Evolutionary conservation across 164 flowering plant genomes (phyloP).

Genomic region (Vitis riparia): DNA sequence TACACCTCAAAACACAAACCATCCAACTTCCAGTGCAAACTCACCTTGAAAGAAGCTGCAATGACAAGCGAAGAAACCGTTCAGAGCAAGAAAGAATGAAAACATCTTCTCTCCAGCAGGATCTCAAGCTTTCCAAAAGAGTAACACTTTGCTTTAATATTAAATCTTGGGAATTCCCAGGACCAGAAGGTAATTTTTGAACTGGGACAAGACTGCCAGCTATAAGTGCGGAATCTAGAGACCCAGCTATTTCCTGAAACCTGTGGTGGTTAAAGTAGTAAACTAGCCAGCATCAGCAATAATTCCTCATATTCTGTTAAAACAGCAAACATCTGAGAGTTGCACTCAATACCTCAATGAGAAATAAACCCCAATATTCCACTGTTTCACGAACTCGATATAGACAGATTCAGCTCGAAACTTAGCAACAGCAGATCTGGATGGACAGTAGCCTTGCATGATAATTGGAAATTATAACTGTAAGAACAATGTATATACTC

Average conservation of each 20-base stretch:
- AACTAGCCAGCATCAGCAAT: constrained; percentile 4
- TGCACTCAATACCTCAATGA: constrained; percentile 67
- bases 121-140: constrained; percentile 78
- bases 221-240: constrained; percentile 74
- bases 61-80: constrained; percentile 84
- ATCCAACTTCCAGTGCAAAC: constrained; percentile 9
- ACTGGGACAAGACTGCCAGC: constrained; percentile 49
- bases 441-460: constrained; percentile 84
- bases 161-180: constrained; percentile 36
- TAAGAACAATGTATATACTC: constrained; percentile 14
- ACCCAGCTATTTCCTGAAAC: constrained; percentile 96
- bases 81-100: constrained; percentile 78
- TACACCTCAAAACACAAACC: not conserved
- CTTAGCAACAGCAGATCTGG: constrained; percentile 78
- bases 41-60: constrained; percentile 94
- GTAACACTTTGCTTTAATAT: constrained; percentile 76
- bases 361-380: constrained; percentile 96
- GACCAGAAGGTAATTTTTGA: constrained; percentile 35
- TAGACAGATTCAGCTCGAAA: constrained; percentile 79
- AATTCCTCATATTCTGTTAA: not conserved
- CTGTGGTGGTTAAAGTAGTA: constrained; percentile 37
- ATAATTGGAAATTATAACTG: constrained; percentile 36
- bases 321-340: not conserved
- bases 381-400: constrained; percentile 86
- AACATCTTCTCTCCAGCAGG: constrained; percentile 95